These are phyloP conservation scores for Plasmodium yoelii DNA, from an alignment of 169 alveolate genomes.

Conservation along the genomic window DNA sequence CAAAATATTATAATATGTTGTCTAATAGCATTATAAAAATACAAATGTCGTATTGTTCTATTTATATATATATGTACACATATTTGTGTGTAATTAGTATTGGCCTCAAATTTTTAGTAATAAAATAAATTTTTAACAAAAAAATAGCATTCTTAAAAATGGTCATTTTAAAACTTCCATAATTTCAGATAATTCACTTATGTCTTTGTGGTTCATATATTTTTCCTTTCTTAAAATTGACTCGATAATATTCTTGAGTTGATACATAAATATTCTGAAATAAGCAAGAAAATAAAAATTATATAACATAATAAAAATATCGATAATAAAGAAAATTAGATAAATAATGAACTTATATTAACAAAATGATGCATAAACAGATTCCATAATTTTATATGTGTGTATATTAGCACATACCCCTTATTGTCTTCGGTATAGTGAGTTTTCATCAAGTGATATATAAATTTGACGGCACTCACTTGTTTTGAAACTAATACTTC, in stretches of 20 bases:
- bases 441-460: conserved; percentile 30
- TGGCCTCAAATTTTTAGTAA: no score
- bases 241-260: conserved; percentile 57
- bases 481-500: conserved; percentile 32
- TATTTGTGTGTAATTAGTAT: no score
- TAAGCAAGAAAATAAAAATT: conserved; percentile 9
- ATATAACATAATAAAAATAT: neutral
- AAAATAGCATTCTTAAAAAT: neutral
- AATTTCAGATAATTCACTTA: conserved; percentile 55
- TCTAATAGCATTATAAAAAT: no score
- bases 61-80: no score
- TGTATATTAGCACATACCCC: no score
- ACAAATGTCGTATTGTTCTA: no score
- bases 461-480: conserved; percentile 45
- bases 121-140: no score
- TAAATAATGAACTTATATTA: neutral
- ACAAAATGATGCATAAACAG: neutral
- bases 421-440: conserved; percentile 23
- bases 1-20: no score
- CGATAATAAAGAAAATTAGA: neutral
- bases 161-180: conserved; percentile 37
- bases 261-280: conserved; percentile 33
- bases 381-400: no score
- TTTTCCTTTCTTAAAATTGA: conserved; percentile 35
- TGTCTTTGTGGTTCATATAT: conserved; percentile 17